Conservation (phyloP, 768 basidiomycete genomes). For the Terana coerulea region DNA sequence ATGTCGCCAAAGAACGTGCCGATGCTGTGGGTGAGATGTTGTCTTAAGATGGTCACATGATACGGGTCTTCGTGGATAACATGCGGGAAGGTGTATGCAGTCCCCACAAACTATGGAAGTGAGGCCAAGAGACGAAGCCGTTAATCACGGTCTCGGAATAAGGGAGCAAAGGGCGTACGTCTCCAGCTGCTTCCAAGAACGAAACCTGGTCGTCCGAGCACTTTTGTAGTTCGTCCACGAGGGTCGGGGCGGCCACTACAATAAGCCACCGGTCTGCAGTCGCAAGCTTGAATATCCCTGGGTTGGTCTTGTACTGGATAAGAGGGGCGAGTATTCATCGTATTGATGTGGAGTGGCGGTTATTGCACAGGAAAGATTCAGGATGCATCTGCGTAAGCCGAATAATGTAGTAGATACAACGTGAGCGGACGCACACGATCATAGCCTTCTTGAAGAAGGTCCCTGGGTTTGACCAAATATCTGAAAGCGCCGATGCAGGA, state of each 20-base stretch:
- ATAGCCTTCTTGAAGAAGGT: conserved; percentile 1
- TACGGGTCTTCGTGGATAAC: conserved; percentile 23
- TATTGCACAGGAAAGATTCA: background rate
- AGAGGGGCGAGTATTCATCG: background rate
- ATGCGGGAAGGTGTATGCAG: background rate
- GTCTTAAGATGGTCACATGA: conserved; percentile 26
- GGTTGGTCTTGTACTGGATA: background rate
- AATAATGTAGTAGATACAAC: no score
- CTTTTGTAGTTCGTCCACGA: conserved; percentile 1
- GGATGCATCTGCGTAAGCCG: background rate
- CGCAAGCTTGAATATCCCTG: conserved; percentile 2
- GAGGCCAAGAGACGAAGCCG: no score
- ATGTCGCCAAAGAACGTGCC: conserved; percentile 36
- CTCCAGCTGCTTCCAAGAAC: background rate
- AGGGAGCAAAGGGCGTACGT: background rate
- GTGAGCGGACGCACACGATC: background rate
- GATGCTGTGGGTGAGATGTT: conserved; percentile 35
- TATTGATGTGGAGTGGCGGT: background rate
- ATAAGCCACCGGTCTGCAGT: background rate
- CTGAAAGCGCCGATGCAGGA: background rate
- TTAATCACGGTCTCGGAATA: no score
- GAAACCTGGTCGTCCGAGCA: background rate
- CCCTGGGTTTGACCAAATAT: background rate
- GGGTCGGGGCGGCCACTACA: background rate
- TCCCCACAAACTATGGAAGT: background rate